Evolutionary conservation across 2,329 filamentous ascomycete genomes (phyloP).

Genomic region (Venturia carpophila): DNA sequence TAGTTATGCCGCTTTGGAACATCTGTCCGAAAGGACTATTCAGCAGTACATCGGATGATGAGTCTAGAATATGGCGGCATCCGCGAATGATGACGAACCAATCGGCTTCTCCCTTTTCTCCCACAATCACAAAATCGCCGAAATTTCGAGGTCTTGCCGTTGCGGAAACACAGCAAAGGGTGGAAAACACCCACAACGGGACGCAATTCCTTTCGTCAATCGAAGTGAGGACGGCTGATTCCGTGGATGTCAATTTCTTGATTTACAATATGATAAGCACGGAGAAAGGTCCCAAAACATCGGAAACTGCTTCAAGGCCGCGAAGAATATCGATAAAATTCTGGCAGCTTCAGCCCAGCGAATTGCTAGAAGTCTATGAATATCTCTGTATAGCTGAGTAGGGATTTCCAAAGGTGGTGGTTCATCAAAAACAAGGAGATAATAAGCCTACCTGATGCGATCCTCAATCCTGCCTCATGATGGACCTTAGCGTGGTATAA

Average conservation of each 20-base stretch:
- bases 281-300: neutral
- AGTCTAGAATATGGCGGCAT: neutral
- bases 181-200: neutral
- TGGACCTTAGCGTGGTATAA: neutral
- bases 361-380: neutral
- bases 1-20: neutral
- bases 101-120: neutral
- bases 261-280: neutral
- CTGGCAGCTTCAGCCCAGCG: neutral
- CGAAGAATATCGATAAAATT: neutral
- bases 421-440: neutral
- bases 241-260: neutral
- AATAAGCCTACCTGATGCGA: neutral
- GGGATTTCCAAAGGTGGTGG: neutral
- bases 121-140: slow-evolving; percentile 4
- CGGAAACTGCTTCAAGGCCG: neutral
- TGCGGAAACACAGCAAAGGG: neutral
- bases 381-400: neutral
- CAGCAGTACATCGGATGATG: neutral
- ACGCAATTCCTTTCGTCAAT: neutral
- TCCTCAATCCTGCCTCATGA: neutral
- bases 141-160: slow-evolving; percentile 6
- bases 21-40: slow-evolving; percentile 4
- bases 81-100: neutral
- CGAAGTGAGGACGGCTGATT: neutral